Base-by-base conservation (phyloP, 2,329 filamentous ascomycete genomes). In the Fusarium nygamai region DNA sequence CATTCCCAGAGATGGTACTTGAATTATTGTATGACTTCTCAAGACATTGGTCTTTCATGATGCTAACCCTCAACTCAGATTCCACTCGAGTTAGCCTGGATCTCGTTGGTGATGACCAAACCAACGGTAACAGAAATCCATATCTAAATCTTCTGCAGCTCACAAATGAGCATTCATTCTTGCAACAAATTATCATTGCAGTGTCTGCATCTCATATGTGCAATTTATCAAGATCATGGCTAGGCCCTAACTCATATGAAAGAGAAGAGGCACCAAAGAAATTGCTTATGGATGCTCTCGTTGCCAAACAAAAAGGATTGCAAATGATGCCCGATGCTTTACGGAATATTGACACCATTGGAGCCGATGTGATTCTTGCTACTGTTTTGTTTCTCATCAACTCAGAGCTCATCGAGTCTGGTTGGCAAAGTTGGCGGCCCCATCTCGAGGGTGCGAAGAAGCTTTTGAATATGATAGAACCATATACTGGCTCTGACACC, bases 371-470 rank as follows among this genome's bases (percentile, higher is more conserved):
- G 6, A 79, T 86, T 16, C 81, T 87, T 6, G 83, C 85, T 10
- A 84, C 86, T 4, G 83, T 85, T 8, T 78, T 87, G 13, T 87
- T 87, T 77, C 85, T 87, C 67, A 81, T 88, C 78, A 86, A 87
- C 65, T 80, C 87, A 22, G 84, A 88, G 73, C 80, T 87, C 34
- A 84, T 87, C 46, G 85, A 87, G 75, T 86, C 84, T 9, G 85
- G 85, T 6, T 85, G 82, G 75, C 82, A 85, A 54, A 82, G 82
- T 8, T 87, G 85, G 85, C 82, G 82, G 56, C 82, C 82, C 10
- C 86, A 87, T 70, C 80, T 87, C 12, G 82, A 86, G 53, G 86
- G 84, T 5, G 85, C 85, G 17, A 82, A 82, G 19, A 80, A 80
- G 24, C 83, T 87, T 39, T 83, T 87, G 78, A 80, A 81, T 27